Conservation (phyloP, 257 asterid genomes). For the Plantago ovata region DNA sequence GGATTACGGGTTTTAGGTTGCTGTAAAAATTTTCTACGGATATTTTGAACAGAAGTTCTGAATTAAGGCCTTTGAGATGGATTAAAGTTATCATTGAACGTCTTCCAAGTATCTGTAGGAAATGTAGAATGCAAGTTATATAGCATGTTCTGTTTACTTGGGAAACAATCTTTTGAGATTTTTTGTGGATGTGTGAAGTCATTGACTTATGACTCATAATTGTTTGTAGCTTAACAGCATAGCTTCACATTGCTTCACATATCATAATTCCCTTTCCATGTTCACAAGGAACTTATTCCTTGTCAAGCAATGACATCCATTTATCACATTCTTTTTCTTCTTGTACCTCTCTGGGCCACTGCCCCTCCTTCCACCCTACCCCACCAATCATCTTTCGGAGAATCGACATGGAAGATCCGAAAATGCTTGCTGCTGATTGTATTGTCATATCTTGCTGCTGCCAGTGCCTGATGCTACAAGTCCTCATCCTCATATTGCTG, state of each 20-base stretch:
- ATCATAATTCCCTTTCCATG: slow-evolving; percentile 43
- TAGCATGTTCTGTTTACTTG: slow-evolving; percentile 30
- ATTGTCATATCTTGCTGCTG: slow-evolving; percentile 80
- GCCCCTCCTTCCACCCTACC: neutral
- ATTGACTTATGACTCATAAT: slow-evolving; percentile 33
- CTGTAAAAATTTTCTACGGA: slow-evolving; percentile 17
- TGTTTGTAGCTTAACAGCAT: slow-evolving; percentile 38
- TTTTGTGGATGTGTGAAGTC: slow-evolving; percentile 31
- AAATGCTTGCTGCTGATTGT: slow-evolving; percentile 73
- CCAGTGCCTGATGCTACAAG: slow-evolving; percentile 69
- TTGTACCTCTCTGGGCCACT: slow-evolving; percentile 18
- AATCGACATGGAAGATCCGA: slow-evolving; percentile 55
- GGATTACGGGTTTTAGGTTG: neutral
- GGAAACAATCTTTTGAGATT: slow-evolving; percentile 17
- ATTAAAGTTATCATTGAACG: slow-evolving; percentile 24
- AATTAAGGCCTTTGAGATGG: slow-evolving; percentile 17
- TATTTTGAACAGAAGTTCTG: slow-evolving; percentile 26
- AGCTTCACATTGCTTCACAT: slow-evolving; percentile 75
- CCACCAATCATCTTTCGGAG: slow-evolving; percentile 9
- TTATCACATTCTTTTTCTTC: slow-evolving; percentile 25
- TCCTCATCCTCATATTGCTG: slow-evolving; percentile 54
- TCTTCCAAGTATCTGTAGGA: slow-evolving; percentile 32
- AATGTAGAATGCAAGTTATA: slow-evolving; percentile 51
- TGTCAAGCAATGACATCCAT: slow-evolving; percentile 39
- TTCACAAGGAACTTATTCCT: slow-evolving; percentile 47